Evolutionary conservation across 805 yeast genomes (phyloP), one percentile per base, ranked within the genome.

Genomic region (Kazachstania bromeliacearum): DNA sequence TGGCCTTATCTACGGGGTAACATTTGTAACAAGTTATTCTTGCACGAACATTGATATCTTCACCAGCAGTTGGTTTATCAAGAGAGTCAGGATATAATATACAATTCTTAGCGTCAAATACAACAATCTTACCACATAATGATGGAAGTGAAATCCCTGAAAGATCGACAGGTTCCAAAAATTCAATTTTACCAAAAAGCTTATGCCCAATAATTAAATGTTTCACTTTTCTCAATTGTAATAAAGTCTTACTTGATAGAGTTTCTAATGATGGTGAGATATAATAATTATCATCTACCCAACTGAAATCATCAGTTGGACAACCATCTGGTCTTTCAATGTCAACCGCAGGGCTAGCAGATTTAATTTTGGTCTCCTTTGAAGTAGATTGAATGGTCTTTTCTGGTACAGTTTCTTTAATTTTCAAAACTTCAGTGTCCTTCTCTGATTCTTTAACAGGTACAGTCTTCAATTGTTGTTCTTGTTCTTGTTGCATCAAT

Each of bases 231-330:
- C 79, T 74, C 35, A 85, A 68, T 43, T 85, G 80, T 9, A 75
- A 61, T 28, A 83, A 64, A 0, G 85, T 57, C 69, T 73, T 67
- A 13, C 66, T 59, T 37, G 71, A 68, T 35, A 92, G 63, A 35
- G 77, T 77, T 4, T 76, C 72, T 28, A 79, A 50, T 3, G 85
- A 66, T 16, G 98, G 98, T 5, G 83, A 73, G 36, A 78, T 79
- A 84, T 92, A 92, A 61, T 88, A 92, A 5, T 88, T 95, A 33
- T 81, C 73, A 10, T 76, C 77, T 35, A 79, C 74, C 20, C 67
- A 66, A 29, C 71, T 64, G 30, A 64, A 62, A 30, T 67, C 67
- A 31, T 65, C 70, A 1, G 55, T 53, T 14, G 37, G 10, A 26
- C 29, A 26, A 2, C 29, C 33, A 4, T 22, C 26, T 6, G 37